Evolutionary conservation across 1,284 basidiomycete species (phyloP).

Genomic region (Austroboletus niveus): DNA sequence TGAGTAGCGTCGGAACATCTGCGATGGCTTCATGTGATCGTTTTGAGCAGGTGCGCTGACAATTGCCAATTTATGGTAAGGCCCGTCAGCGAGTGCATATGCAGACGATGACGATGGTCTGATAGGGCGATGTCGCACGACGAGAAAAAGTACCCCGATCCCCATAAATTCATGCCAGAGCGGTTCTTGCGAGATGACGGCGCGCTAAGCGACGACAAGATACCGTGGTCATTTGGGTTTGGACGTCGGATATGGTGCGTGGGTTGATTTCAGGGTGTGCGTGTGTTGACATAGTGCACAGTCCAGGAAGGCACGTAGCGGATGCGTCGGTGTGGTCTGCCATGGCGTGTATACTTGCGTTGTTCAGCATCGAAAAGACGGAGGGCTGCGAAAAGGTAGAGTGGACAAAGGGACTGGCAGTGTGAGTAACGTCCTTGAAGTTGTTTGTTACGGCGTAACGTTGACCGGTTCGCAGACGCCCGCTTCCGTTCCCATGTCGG

Average conservation of each 20-base stretch:
- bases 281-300: neutral
- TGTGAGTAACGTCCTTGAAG: constrained; percentile 1
- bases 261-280: neutral
- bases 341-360: constrained; percentile 17
- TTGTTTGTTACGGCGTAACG: neutral
- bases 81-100: neutral
- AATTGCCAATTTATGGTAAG: constrained; percentile 20
- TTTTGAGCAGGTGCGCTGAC: constrained; percentile 6
- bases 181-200: constrained; percentile 21
- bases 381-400: constrained; percentile 11
- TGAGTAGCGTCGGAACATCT: neutral
- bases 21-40: neutral
- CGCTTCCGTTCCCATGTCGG: constrained; percentile 17
- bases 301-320: constrained; percentile 24
- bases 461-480: constrained; percentile 9
- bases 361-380: constrained; percentile 17
- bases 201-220: constrained; percentile 16
- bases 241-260: constrained; percentile 24
- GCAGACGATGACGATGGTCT: neutral
- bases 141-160: constrained; percentile 17
- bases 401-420: constrained; percentile 15
- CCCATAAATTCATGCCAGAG: constrained; percentile 21
- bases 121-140: constrained; percentile 26
- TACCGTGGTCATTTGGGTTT: constrained; percentile 22
- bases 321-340: constrained; percentile 28